Base-by-base conservation (phyloP, 1,284 basidiomycete species). In the Leccinum griseonigrum region DNA sequence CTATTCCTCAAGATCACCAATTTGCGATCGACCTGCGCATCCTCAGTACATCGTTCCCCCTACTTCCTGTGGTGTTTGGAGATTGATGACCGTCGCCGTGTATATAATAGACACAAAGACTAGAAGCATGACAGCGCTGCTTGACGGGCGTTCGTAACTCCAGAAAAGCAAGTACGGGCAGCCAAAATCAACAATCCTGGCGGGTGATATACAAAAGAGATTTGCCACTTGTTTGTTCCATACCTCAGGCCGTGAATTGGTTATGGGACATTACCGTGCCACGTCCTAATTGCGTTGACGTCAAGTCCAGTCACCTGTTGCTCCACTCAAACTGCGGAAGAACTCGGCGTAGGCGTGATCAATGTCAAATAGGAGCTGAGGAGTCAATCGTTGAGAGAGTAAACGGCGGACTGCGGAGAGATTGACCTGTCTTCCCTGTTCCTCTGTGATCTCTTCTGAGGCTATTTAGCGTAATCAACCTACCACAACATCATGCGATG, bases 311-410 rank as follows among this genome's bases (percentile, higher is more conserved):
- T 65, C 70, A 31, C 67, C 67, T 54, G 73, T 74, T 34, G 71
- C 64, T 6, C 81, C 81, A 63, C 88, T 86, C 60, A 97, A 75
- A 70, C 92, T 94, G 43, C 92, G 82, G 83, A 97, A 97, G 80
- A 95, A 99, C 76, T 97, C 95, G 14, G 92, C 90, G 73, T 99
- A 99, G 0, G 97, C 96, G 67, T 96, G 89, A 69, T 99, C 97
- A 56, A 98, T 92, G 71, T 99, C 97, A 72, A 98, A 99, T 8
- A 95, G 83, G 67, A 98, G 85, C 93, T 98, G 69, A 1, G 48
- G 54, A 43, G 31, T 34, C 8, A 22, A 32, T 62, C 3, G 60
- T 36, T 36, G 3, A 61, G 28, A 6, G 55, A 54, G 3, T n/a
- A 10, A n/a, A 2, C 2, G 9, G 16, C 8, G 52, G 29, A 52